Evolutionary conservation across 176 grass and related monocot species (phyloP), one percentile per base, ranked within the genome.

Genomic region (Bromus sterilis): DNA sequence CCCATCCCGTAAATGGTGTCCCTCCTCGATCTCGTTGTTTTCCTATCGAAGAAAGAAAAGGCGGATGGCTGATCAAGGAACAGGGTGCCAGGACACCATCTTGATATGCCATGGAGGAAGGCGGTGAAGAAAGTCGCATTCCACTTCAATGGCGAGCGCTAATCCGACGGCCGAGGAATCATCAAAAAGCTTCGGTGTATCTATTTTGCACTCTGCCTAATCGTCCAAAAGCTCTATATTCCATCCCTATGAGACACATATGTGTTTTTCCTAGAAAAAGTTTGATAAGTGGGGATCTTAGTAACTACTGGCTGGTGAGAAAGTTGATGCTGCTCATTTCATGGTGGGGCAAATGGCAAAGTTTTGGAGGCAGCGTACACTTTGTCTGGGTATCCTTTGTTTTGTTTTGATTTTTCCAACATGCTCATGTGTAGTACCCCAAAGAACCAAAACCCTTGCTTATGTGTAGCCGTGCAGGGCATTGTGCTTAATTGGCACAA

Each of bases 311-410:
- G 23, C n/a, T 1, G 0, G 13, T 40, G 51, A n/a, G 31, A 56
- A 79, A 30, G 9, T 12, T 40, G 4, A 26, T 37, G 9, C 21
- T 80, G 31, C 11, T 61, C 57, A 15, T 21, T 41, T 36, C 57
- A 61, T 82, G 5, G 35, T 42, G 59, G 42, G 79, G 72, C 69
- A 40, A 72, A 78, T 53, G 43, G 32, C 55, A 56, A 72, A 43
- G 58, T 18, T 62, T 41, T 11, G 9, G 24, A 66, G 31, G 31
- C 15, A 39, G 37, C 63, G 67, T 43, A 33, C 33, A 37, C 80
- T 58, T 83, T 82, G 64, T 51, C 40, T 77, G 29, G 51, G 41
- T 68, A 76, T 82, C 72, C 12, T 37, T 32, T 66, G 21, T 39
- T 56, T 64, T 78, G 11, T 29, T 59, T 64, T 78, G 11, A n/a